phyloP scores from a whole-genome alignment of 331 rosid species.

The Acacia pycnantha region DNA sequence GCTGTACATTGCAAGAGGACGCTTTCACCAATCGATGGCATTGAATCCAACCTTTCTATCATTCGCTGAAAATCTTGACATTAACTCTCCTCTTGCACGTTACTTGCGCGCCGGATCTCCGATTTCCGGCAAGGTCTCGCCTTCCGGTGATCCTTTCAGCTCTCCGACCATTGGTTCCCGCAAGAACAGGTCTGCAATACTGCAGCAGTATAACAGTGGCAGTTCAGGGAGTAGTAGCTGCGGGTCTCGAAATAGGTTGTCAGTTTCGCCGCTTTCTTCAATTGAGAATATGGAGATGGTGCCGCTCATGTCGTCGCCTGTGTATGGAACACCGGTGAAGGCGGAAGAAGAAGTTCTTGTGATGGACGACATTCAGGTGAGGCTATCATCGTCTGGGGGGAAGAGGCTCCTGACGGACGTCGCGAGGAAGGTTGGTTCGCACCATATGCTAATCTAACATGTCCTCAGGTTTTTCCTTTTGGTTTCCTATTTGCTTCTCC shows the following conservation, averaged over 20 bases:
- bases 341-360: slow-evolving; percentile 64
- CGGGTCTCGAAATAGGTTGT: slow-evolving; percentile 43
- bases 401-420: slow-evolving; percentile 25
- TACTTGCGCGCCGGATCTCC: slow-evolving; percentile 53
- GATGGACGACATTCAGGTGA: slow-evolving; percentile 62
- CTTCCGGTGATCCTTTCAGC: slow-evolving; percentile 34
- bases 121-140: slow-evolving; percentile 23
- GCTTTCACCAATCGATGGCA: slow-evolving; percentile 34
- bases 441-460: background rate
- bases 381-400: slow-evolving; percentile 23
- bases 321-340: slow-evolving; percentile 50
- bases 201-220: slow-evolving; percentile 26
- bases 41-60: slow-evolving; percentile 42
- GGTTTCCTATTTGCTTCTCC: background rate
- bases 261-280: slow-evolving; percentile 49
- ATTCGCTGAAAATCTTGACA: slow-evolving; percentile 48
- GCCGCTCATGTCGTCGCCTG: slow-evolving; percentile 37
- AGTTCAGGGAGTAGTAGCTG: slow-evolving; percentile 49
- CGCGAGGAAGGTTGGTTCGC: slow-evolving; percentile 50
- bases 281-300: slow-evolving; percentile 53
- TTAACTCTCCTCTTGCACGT: slow-evolving; percentile 39
- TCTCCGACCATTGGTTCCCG: slow-evolving; percentile 39
- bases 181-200: slow-evolving; percentile 34
- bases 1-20: slow-evolving; percentile 33
- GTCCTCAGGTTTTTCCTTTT: background rate